Evolutionary conservation across 2,329 filamentous ascomycete genomes (phyloP).

Genomic region (Paecilomyces fulvus): DNA sequence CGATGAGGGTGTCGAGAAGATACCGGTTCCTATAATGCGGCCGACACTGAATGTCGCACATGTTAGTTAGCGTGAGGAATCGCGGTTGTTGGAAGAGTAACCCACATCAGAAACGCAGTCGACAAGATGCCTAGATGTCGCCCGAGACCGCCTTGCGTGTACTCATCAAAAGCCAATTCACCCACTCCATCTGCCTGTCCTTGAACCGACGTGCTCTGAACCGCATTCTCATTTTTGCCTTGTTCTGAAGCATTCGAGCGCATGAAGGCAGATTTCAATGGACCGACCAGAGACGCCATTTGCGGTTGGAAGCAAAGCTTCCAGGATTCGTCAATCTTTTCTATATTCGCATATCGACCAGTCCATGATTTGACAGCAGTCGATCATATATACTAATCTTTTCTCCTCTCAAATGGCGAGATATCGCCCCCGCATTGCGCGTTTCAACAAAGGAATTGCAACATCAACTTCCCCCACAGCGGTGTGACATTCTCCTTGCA

Average conservation of each 20-base stretch:
- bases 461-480: neutral
- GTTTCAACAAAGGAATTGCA: neutral
- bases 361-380: neutral
- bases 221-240: neutral
- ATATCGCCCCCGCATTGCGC: neutral
- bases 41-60: neutral
- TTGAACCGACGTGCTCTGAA: neutral
- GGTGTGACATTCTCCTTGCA: neutral
- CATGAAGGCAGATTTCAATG: neutral
- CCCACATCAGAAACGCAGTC: constrained; percentile 18
- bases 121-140: constrained; percentile 14
- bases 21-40: constrained; percentile 58
- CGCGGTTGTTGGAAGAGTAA: neutral
- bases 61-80: neutral
- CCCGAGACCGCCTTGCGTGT: constrained; percentile 13
- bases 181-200: constrained; percentile 4
- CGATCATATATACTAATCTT: neutral
- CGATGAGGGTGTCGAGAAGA: constrained; percentile 60
- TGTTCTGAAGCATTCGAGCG: neutral
- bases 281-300: neutral
- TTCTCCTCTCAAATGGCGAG: neutral
- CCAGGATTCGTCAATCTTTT: neutral
- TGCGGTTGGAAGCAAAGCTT: neutral
- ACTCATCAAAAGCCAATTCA: constrained; percentile 14
- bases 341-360: neutral